Conservation (phyloP, 306 rosid species). For the Sindora glabra region DNA sequence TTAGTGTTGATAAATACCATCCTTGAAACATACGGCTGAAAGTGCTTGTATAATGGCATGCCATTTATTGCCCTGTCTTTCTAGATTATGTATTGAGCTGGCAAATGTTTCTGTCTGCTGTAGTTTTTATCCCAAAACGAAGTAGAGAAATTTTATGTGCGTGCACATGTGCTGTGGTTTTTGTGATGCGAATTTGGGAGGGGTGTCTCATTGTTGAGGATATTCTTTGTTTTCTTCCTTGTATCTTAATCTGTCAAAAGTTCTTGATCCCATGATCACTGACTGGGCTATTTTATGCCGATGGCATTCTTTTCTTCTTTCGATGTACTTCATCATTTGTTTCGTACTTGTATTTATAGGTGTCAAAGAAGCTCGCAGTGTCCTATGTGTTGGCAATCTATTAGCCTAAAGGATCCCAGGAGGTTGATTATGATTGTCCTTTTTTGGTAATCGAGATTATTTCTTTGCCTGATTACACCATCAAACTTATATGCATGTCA, state of each 20-base stretch:
- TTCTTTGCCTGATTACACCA: background rate
- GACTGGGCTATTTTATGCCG: background rate
- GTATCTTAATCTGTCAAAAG: background rate
- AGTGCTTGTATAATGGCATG: background rate
- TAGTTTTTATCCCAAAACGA: too few relatives aligned
- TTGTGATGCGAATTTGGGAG: too few relatives aligned
- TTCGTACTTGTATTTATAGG: constrained; percentile 36
- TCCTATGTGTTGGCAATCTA: constrained; percentile 93
- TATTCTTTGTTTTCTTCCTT: background rate
- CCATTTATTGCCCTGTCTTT: background rate
- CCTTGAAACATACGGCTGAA: background rate
- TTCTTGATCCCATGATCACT: background rate
- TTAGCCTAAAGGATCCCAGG: constrained; percentile 71
- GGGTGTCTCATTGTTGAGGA: background rate
- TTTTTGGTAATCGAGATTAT: background rate
- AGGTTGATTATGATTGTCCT: constrained; percentile 42
- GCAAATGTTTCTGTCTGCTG: background rate
- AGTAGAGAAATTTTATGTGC: too few relatives aligned
- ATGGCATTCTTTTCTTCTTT: background rate
- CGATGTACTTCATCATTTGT: background rate
- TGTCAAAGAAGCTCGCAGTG: constrained; percentile 94
- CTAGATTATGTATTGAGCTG: background rate
- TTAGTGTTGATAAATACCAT: background rate
- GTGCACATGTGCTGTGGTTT: too few relatives aligned
- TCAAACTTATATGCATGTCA: constrained; percentile 10